Evolutionary conservation across 345 rosid genomes (phyloP), one percentile per base, ranked within the genome.

Genomic region (Aegle marmelos): DNA sequence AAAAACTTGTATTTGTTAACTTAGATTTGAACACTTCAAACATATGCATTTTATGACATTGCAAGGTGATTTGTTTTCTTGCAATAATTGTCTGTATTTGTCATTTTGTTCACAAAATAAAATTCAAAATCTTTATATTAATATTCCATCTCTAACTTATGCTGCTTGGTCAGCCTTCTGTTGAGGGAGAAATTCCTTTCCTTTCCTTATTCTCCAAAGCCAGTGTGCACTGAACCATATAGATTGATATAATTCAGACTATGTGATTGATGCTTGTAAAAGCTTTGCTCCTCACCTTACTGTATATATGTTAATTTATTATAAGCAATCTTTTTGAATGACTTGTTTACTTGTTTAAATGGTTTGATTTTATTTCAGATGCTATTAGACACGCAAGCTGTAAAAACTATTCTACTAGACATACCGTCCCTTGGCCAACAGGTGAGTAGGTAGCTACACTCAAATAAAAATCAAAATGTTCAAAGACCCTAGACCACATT

Each of bases 361-460:
- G 37, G 28, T 33, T 28, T 54, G 25, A 66, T 81, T 28, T 22
- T 70, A 7, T 78, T 88, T 88, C 91, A 93, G 98, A 95, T 95
- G 98, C 88, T 95, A 68, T 85, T 92, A 83, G 99, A 94, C 83
- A 96, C 98, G 30, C 99, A 96, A 85, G 99, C 99, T 60, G 89
- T 96, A 72, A 96, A 96, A 90, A 91, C 97, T 66, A 92, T 96
- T 89, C 98, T 96, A 77, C 85, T 94, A 54, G 99, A 94, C 69
- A 88, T 96, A 83, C 99, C 99, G 75, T 87, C 93, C n/a, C 95
- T 96, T 73, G 98, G 93, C 75, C 89, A 89, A 70, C 99, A 92
- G 97, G 99, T 93, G 80, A 88, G 89, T 81, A 73, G 58, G 89
- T 81, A 73, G 58, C 50, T 78, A 70, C 75, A 17, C 57, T 68